Percentiles rank a stretch among this genome's conserved stretches.
phyloP scores from a whole-genome alignment of 2,329 filamentous ascomycete species.

The Colletotrichum sp. region DNA sequence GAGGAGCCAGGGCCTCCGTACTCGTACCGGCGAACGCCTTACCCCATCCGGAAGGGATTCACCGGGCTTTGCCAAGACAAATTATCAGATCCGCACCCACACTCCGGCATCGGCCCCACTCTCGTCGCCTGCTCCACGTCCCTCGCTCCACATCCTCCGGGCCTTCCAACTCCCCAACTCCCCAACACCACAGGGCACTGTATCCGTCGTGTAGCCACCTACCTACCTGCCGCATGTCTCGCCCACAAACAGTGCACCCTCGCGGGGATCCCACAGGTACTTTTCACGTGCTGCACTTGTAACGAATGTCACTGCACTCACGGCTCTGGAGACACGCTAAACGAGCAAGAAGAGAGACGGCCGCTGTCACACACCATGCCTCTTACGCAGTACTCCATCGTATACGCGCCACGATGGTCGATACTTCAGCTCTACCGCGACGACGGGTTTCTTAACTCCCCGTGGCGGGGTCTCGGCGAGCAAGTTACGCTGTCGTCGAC shows the following conservation, averaged over 20 bases:
- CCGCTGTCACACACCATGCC: not conserved
- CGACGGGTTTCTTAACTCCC: not conserved
- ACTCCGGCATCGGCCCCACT: conserved; percentile 13
- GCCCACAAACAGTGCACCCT: not conserved
- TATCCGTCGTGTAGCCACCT: not conserved
- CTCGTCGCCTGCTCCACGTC: not conserved
- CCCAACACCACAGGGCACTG: not conserved
- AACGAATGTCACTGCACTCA: not conserved
- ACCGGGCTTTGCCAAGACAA: conserved; percentile 18
- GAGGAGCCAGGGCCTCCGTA: not conserved
- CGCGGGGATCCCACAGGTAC: not conserved
- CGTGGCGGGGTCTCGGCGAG: not conserved
- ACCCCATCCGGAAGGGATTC: not conserved
- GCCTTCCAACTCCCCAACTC: not conserved
- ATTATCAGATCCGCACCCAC: conserved; percentile 24
- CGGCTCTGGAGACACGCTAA: not conserved
- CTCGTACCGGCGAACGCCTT: not conserved
- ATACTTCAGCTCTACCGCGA: not conserved
- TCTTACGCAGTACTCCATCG: not conserved
- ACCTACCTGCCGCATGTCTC: not conserved
- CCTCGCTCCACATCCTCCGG: not conserved
- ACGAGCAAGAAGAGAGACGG: not conserved
- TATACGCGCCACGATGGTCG: not conserved
- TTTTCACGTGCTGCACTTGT: not conserved
- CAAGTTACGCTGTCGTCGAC: not conserved